Conservation (phyloP, 306 rosid species). For the Glycine tomentella region DNA sequence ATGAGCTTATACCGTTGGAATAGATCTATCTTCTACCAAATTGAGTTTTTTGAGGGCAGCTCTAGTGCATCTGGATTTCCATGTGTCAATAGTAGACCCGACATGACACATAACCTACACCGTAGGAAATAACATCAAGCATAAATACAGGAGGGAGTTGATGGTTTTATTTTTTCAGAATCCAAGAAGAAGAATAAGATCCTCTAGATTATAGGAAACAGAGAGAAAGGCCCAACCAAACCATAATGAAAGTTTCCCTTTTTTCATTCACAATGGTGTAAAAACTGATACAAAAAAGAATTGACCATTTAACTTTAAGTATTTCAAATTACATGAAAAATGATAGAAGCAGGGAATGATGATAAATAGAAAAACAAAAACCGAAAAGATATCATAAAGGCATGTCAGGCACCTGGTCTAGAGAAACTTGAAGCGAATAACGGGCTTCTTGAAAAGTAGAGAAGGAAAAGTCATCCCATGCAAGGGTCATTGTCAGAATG, state of each 20-base stretch:
- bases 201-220: neutral
- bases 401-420: conserved; percentile 70
- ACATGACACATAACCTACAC: conserved; percentile 63
- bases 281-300: neutral
- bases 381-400: conserved; percentile 29
- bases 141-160: neutral
- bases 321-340: neutral
- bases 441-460: conserved; percentile 72
- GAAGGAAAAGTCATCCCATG: conserved; percentile 76
- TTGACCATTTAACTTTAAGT: neutral
- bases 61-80: conserved; percentile 50
- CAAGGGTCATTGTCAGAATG: conserved; percentile 77
- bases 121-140: conserved; percentile 27
- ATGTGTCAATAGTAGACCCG: conserved; percentile 53
- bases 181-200: neutral
- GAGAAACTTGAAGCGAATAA: conserved; percentile 63
- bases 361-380: conserved; percentile 27
- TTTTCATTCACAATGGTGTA: neutral
- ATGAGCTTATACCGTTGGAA: conserved; percentile 66
- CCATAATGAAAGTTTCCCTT: neutral
- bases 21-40: conserved; percentile 60
- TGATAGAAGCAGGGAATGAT: neutral
- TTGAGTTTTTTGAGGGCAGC: conserved; percentile 66
- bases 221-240: neutral
- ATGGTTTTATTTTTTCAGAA: neutral